Percentiles rank a stretch among this genome's conserved stretches.
Conservation (phyloP, 177 flowering plant species). For the Tripterygium wilfordii region DNA sequence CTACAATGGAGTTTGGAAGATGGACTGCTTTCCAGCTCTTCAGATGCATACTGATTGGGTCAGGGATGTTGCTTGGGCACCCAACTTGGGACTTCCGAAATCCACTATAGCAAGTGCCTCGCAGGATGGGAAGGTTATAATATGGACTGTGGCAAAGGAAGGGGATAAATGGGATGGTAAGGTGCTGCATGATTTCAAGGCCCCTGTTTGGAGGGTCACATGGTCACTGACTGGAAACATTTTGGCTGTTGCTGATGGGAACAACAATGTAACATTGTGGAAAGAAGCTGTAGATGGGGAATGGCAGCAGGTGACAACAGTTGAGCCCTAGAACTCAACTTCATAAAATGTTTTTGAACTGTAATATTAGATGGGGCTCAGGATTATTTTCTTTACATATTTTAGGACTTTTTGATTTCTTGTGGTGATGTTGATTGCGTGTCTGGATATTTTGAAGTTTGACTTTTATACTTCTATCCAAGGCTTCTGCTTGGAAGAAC, state of each 20-base stretch:
- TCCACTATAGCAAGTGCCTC: neutral
- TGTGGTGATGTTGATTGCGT: no score
- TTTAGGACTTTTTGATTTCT: no score
- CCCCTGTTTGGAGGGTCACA: neutral
- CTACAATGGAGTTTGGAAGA: neutral
- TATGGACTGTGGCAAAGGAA: conserved; percentile 1
- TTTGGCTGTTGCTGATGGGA: conserved; percentile 1
- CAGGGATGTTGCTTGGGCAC: neutral
- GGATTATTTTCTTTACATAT: no score
- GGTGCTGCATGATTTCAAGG: neutral
- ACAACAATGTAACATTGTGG: neutral
- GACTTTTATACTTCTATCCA: no score
- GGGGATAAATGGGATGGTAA: conserved; percentile 1
- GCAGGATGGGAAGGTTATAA: neutral
- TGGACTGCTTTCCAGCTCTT: conserved; percentile 2
- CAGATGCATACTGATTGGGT: neutral
- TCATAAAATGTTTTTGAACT: no score
- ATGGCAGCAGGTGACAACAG: neutral
- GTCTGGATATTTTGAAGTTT: no score
- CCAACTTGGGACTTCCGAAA: conserved; percentile 1
- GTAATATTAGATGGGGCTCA: no score
- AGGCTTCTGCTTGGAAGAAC: no score
- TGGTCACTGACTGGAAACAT: neutral
- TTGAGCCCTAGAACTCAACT: no score
- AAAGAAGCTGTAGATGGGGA: conserved; percentile 1